Conservation (phyloP, 176 grass and related monocot genomes). For the Phyllostachys edulis region DNA sequence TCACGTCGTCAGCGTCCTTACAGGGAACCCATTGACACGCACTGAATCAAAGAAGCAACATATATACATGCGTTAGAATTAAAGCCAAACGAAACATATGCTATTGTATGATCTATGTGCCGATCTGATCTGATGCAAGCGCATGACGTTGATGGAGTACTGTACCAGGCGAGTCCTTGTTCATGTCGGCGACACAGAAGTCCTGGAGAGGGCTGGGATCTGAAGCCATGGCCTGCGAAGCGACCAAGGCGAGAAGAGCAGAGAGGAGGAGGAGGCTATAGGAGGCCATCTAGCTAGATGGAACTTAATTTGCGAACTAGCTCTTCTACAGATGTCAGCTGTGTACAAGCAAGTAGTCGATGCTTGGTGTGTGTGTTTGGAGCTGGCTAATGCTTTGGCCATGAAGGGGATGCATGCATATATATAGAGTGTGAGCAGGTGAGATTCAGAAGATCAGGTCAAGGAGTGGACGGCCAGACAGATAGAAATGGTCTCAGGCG, state of each 20-base stretch:
- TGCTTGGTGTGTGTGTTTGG: too few species aligned
- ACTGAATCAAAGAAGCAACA: not conserved
- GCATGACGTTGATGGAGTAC: not conserved
- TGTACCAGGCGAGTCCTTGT: conserved; percentile 16
- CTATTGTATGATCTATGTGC: not conserved
- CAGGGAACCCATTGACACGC: conserved; percentile 11
- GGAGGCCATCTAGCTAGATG: not conserved
- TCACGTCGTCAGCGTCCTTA: not conserved
- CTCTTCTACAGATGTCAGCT: too few species aligned
- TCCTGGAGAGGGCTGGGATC: conserved; percentile 19
- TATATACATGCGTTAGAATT: not conserved
- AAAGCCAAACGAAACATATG: not conserved
- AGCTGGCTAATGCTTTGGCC: too few species aligned
- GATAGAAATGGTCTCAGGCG: too few species aligned
- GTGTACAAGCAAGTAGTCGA: too few species aligned
- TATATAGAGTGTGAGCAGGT: too few species aligned
- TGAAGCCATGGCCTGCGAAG: not conserved
- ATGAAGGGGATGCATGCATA: too few species aligned
- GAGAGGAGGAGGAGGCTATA: not conserved
- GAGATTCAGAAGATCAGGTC: too few species aligned
- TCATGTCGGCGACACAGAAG: conserved; percentile 11
- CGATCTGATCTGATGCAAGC: not conserved
- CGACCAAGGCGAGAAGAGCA: not conserved
- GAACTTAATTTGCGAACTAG: too few species aligned
- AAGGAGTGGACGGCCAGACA: too few species aligned